Evolutionary conservation across 2,329 filamentous ascomycete species (phyloP), one percentile per base, ranked within the genome.

Genomic region (Teratosphaeria zuluensis): DNA sequence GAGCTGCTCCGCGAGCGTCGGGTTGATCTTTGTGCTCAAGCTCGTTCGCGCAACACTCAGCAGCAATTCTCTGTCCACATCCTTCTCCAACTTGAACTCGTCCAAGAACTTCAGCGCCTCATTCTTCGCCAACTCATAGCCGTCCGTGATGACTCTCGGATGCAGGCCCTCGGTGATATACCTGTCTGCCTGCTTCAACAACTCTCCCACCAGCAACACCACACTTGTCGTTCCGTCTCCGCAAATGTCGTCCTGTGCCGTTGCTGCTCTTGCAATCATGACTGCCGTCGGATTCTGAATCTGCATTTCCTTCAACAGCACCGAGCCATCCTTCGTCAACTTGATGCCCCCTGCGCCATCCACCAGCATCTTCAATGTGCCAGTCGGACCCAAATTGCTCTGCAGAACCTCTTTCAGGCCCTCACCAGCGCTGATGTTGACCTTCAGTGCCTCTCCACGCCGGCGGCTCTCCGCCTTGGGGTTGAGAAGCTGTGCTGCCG

Each of bases 381-480:
- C 94, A 68, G 89, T 83, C 59, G 94, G 94, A 69, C 94, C 94
- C 67, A 99, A 75, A 76, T 99, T 99, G 57, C 92, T 96, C 77
- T 94, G 92, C 73, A 99, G 82, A 56, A 99, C 94, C 73, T 79
- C 75, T 66, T 80, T 77, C 55, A 80, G 71, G 70, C 94, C 56
- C 24, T 96, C 92, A 72, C 92, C 94, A 65, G 94, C 94, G 71
- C 83, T 90, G 78, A 99, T 97, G 81, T 99, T 99, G 76, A 55
- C 54, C 38, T 46, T 35, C 14, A 55, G 54, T 42, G 94, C 94
- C 85, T 99, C 94, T 76, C 90, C 94, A 81, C 94, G 87, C 81
- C 94, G 91, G 78, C 94, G 87, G 70, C 92, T 96, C 81, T 99
- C 94, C 72, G 94, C 94, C 82, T 99, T 99, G 63, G 94, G 94